Conservation (phyloP, 257 asterid genomes). For the Solanum sitiens region DNA sequence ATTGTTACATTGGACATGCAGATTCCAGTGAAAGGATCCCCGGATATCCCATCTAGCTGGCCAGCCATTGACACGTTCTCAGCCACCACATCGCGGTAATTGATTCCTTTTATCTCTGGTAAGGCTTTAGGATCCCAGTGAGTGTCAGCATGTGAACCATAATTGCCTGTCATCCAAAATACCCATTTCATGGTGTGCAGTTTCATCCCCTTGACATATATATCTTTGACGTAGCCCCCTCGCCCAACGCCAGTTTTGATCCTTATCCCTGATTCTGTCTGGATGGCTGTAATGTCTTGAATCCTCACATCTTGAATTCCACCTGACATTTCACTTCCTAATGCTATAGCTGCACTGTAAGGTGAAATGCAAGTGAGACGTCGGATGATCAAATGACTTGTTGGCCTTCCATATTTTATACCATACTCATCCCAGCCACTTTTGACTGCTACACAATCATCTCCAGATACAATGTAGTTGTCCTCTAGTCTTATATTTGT, state of each 20-base stretch:
- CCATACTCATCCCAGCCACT: slow-evolving; percentile 97
- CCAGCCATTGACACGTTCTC: slow-evolving; percentile 70
- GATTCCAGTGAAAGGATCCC: slow-evolving; percentile 70
- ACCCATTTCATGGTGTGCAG: slow-evolving; percentile 84
- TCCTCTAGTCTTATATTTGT: slow-evolving; percentile 72
- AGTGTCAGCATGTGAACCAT: slow-evolving; percentile 71
- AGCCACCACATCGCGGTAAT: slow-evolving; percentile 67
- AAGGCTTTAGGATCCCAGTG: slow-evolving; percentile 64
- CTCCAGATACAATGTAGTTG: slow-evolving; percentile 68
- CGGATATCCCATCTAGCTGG: slow-evolving; percentile 67
- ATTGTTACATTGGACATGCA: slow-evolving; percentile 73
- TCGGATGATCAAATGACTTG: slow-evolving; percentile 46
- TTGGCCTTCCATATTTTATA: slow-evolving; percentile 69
- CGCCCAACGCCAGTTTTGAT: slow-evolving; percentile 72
- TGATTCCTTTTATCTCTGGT: slow-evolving; percentile 60
- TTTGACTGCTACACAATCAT: slow-evolving; percentile 74
- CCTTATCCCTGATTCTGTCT: slow-evolving; percentile 69
- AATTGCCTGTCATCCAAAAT: slow-evolving; percentile 91
- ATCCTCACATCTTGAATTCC: slow-evolving; percentile 81
- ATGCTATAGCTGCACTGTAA: slow-evolving; percentile 75
- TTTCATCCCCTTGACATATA: slow-evolving; percentile 62
- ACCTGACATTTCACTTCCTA: slow-evolving; percentile 92
- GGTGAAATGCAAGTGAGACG: slow-evolving; percentile 89
- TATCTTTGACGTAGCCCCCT: slow-evolving; percentile 63
- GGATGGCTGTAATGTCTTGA: slow-evolving; percentile 54